Conservation (phyloP, 2,329 filamentous ascomycete species). For the Tolypocladium ophioglossoides region DNA sequence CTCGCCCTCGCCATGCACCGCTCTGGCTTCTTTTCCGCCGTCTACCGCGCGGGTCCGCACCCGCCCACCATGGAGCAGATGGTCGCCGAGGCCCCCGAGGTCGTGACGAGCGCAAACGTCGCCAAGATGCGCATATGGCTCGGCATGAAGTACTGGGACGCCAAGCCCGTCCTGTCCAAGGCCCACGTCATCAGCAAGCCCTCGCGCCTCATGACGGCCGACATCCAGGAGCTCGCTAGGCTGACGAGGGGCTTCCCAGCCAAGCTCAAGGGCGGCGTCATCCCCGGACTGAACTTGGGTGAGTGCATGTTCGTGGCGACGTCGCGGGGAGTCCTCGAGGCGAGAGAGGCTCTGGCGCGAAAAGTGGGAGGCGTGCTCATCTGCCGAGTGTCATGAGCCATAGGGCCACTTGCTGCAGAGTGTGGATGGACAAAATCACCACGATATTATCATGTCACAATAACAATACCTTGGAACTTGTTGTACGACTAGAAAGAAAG, state of each 20-base stretch:
- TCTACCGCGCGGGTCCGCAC: conserved; percentile 58
- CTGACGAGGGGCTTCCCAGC: conserved; percentile 60
- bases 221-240: conserved; percentile 48
- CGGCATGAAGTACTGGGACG: conserved; percentile 82
- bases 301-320: conserved; percentile 77
- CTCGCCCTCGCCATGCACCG: conserved; percentile 71
- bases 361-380: conserved; percentile 72
- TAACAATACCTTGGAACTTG: not conserved
- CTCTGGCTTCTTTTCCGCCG: conserved; percentile 68
- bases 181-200: conserved; percentile 63
- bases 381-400: conserved; percentile 49
- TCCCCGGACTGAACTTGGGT: conserved; percentile 67
- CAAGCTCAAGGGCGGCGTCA: conserved; percentile 47
- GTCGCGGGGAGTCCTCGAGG: conserved; percentile 67
- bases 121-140: conserved; percentile 72
- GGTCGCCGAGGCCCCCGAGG: conserved; percentile 36
- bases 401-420: not conserved
- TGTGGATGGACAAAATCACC: not conserved
- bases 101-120: conserved; percentile 59
- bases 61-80: conserved; percentile 38
- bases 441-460: not conserved
- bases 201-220: conserved; percentile 58
- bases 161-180: conserved; percentile 63
- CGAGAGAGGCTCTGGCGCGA: conserved; percentile 70
- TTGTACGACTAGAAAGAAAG: not conserved